A percentile compares a stretch with the other conserved stretches of the same genome.
Conservation (phyloP, 352 stramenopile genomes). For the Pythium angustatum region DNA sequence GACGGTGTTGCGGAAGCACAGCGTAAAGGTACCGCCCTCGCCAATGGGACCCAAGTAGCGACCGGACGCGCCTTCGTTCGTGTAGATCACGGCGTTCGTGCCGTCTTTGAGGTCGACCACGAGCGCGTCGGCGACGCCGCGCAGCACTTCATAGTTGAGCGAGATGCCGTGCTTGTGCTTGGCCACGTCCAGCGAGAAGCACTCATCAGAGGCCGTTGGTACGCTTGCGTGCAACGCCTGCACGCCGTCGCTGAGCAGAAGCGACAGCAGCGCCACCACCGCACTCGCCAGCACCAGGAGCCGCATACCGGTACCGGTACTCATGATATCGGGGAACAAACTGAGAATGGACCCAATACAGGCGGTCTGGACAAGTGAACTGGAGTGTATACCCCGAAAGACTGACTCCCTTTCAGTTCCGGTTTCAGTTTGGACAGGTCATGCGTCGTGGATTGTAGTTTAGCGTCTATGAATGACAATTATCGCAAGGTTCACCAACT, state of each 20-base stretch:
- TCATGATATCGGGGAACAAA: too few species aligned
- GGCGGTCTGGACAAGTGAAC: too few species aligned
- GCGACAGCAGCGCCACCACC: slow-evolving; percentile 20
- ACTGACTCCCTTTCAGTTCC: too few species aligned
- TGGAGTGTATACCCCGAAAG: too few species aligned
- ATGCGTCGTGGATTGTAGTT: too few species aligned
- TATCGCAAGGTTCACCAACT: too few species aligned
- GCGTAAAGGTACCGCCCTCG: slow-evolving; percentile 56
- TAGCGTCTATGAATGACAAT: too few species aligned
- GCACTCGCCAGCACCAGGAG: slow-evolving; percentile 21
- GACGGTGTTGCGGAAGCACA: slow-evolving; percentile 76
- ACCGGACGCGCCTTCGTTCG: slow-evolving; percentile 49
- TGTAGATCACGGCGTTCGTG: slow-evolving; percentile 58
- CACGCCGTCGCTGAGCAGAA: slow-evolving; percentile 12
- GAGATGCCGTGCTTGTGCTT: slow-evolving; percentile 83
- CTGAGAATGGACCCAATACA: too few species aligned
- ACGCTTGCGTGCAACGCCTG: slow-evolving; percentile 56
- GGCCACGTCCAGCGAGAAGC: slow-evolving; percentile 71
- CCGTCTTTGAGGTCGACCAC: slow-evolving; percentile 66
- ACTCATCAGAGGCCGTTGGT: slow-evolving; percentile 47
- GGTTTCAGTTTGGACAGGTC: too few species aligned
- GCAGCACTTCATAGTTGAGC: slow-evolving; percentile 84
- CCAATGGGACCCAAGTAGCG: slow-evolving; percentile 59
- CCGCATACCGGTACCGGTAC: too few species aligned
- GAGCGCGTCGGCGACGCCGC: slow-evolving; percentile 70